A percentile compares a stretch with the other conserved stretches of the same genome.
These are phyloP conservation scores for Ophiosphaerella herpotricha DNA, from an alignment of 2,329 filamentous ascomycete genomes.

Conservation along the genomic window DNA sequence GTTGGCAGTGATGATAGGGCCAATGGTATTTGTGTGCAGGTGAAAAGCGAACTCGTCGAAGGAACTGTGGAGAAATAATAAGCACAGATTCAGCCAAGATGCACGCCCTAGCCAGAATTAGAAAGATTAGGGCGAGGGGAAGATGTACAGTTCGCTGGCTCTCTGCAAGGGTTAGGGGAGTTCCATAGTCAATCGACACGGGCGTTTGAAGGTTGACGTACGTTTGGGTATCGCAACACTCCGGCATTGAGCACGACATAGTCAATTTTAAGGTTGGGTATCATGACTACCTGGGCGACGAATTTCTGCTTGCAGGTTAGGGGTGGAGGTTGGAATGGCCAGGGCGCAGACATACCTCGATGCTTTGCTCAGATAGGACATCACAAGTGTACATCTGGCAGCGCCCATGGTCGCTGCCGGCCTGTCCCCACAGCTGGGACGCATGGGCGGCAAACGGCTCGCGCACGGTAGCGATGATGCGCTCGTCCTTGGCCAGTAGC, in stretches of 20 bases:
- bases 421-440: conserved; percentile 48
- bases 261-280: conserved; percentile 54
- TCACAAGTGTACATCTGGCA: conserved; percentile 59
- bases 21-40: conserved; percentile 62
- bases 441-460: conserved; percentile 48
- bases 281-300: conserved; percentile 45
- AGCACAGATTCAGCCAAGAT: conserved; percentile 17
- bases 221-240: conserved; percentile 61
- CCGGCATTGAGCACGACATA: conserved; percentile 63
- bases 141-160: conserved; percentile 56
- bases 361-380: conserved; percentile 58
- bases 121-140: conserved; percentile 22
- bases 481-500: conserved; percentile 52
- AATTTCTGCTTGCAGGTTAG: conserved; percentile 46
- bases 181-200: conserved; percentile 5
- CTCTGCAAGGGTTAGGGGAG: conserved; percentile 47
- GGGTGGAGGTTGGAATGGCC: neutral
- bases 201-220: conserved; percentile 37
- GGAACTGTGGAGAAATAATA: conserved; percentile 44
- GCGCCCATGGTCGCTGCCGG: conserved; percentile 51
- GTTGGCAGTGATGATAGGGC: conserved; percentile 62
- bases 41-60: conserved; percentile 60
- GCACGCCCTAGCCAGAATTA: conserved; percentile 27
- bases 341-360: conserved; percentile 43
- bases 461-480: conserved; percentile 58